These are phyloP conservation scores for Pleurotus sapidus DNA, from an alignment of 768 basidiomycete species.

Conservation along the genomic window DNA sequence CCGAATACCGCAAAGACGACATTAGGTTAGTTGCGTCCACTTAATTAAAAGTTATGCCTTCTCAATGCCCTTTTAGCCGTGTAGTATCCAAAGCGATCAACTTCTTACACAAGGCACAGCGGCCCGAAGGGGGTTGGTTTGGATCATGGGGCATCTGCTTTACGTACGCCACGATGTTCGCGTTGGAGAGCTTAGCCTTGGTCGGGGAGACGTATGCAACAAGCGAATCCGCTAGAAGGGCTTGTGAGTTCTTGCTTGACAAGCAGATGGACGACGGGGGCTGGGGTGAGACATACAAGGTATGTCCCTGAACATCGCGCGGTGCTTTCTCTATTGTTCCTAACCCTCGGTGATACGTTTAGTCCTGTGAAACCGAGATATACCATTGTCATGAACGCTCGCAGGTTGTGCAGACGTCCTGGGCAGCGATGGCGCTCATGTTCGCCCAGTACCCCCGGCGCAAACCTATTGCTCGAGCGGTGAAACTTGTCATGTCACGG, in stretches of 20 bases:
- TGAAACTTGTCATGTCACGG: conserved; percentile 83
- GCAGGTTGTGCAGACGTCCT: conserved; percentile 91
- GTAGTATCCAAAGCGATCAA: conserved; percentile 67
- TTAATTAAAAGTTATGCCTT: neutral
- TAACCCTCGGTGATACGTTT: neutral
- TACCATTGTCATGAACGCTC: conserved; percentile 84
- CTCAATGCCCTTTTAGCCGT: conserved; percentile 36
- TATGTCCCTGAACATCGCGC: conserved; percentile 26
- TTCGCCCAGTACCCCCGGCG: conserved; percentile 83
- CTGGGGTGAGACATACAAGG: conserved; percentile 99
- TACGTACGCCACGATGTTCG: conserved; percentile 97
- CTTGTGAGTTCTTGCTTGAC: conserved; percentile 79
- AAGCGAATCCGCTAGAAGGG: conserved; percentile 61
- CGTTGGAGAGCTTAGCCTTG: conserved; percentile 84
- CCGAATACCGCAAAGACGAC: conserved; percentile 71
- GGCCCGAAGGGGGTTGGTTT: conserved; percentile 68
- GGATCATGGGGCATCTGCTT: conserved; percentile 98
- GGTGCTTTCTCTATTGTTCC: neutral
- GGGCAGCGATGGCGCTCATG: conserved; percentile 91
- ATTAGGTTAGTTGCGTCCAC: conserved; percentile 56
- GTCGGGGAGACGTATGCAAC: conserved; percentile 88
- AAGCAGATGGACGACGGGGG: conserved; percentile 92
- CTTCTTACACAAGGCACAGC: conserved; percentile 78
- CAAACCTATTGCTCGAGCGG: conserved; percentile 76
- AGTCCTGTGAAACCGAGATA: conserved; percentile 81